phyloP scores from a whole-genome alignment of 768 basidiomycete genomes.

The Pulveroboletus frians region DNA sequence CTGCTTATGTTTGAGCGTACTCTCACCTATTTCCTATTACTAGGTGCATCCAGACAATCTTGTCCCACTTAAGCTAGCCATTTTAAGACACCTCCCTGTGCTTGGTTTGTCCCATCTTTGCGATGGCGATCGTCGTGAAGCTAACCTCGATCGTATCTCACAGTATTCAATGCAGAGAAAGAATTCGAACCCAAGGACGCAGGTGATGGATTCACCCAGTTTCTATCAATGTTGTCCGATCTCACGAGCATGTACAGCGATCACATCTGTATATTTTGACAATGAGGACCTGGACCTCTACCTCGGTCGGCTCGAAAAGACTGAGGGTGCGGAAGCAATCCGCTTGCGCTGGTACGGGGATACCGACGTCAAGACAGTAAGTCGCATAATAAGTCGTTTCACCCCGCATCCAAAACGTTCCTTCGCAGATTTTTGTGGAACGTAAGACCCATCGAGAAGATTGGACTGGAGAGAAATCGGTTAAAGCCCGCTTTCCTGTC shows the following conservation, averaged over 20 bases:
- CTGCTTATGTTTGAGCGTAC: not conserved
- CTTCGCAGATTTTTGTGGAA: conserved; percentile 71
- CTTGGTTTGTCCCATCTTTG: conserved; percentile 54
- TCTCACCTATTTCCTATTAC: conserved; percentile 3
- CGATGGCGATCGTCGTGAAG: not conserved
- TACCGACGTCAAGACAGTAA: conserved; percentile 69
- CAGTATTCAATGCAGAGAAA: conserved; percentile 92
- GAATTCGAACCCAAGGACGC: conserved; percentile 84
- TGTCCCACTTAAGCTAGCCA: conserved; percentile 87
- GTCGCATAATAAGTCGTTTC: conserved; percentile 18
- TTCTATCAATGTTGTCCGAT: not conserved
- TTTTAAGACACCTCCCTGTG: conserved; percentile 88
- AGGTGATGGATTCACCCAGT: conserved; percentile 40
- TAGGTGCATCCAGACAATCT: conserved; percentile 90
- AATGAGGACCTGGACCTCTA: conserved; percentile 95
- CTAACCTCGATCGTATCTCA: conserved; percentile 5
- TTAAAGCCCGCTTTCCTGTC: conserved; percentile 94
- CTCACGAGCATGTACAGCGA: conserved; percentile 47
- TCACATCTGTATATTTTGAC: conserved; percentile 96
- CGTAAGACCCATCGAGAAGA: conserved; percentile 94
- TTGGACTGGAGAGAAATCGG: conserved; percentile 99
- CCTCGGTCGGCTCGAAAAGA: conserved; percentile 95
- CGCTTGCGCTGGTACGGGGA: conserved; percentile 98
- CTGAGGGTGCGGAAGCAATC: conserved; percentile 95
- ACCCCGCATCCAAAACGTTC: not conserved